phyloP scores from a whole-genome alignment of 2,329 filamentous ascomycete species.

The Huntiella bhutanensis region DNA sequence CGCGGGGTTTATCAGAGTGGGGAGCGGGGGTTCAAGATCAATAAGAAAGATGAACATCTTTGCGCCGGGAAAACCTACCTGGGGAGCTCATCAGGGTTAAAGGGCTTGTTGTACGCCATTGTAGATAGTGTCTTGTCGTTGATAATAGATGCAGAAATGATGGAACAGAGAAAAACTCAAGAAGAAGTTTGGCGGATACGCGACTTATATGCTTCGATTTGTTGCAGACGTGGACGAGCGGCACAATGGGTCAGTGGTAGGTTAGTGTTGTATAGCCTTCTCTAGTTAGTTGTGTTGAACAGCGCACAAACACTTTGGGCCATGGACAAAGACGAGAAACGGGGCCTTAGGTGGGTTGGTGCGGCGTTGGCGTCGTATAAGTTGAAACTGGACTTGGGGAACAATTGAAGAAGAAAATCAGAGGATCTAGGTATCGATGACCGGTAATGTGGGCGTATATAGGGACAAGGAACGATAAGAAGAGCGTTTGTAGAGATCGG shows the following conservation, averaged over 20 bases:
- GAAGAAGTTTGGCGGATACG: no score
- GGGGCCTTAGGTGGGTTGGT: neutral
- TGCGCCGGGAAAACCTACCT: constrained; percentile 38
- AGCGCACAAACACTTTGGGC: neutral
- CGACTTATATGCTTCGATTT: no score
- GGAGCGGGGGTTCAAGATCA: no score
- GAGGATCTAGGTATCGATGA: neutral
- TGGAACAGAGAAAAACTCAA: no score
- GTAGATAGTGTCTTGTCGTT: neutral
- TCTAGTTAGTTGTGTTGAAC: neutral
- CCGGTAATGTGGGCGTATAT: neutral
- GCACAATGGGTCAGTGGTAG: neutral
- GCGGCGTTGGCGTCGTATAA: constrained; percentile 1
- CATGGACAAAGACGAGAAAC: neutral
- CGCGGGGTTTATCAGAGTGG: no score
- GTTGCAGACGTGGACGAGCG: no score
- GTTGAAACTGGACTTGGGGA: neutral
- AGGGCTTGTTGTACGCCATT: constrained; percentile 89
- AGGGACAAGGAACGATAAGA: neutral
- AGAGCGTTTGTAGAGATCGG: neutral
- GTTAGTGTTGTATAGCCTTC: neutral
- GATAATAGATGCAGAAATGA: no score
- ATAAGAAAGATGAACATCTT: no score
- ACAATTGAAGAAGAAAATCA: neutral
- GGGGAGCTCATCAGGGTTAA: constrained; percentile 87